phyloP scores from a whole-genome alignment of 2,329 filamentous ascomycete genomes.

The Sporothrix euskadiensis region DNA sequence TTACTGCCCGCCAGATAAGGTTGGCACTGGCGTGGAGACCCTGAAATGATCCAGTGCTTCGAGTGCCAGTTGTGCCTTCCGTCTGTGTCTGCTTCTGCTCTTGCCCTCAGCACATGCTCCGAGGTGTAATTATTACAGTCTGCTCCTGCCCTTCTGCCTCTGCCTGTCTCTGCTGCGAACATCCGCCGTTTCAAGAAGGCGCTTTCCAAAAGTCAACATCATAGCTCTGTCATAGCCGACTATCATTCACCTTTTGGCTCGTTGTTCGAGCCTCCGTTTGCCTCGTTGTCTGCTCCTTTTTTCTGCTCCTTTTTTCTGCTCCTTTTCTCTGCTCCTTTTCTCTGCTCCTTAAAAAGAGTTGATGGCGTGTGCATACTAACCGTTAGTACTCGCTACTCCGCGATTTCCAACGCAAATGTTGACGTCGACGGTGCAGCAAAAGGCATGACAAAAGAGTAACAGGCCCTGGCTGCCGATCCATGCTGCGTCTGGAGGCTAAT shows the following conservation, averaged over 20 bases:
- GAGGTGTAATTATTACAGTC: background rate
- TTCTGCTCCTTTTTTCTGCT: background rate
- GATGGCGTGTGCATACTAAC: background rate
- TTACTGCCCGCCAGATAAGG: constrained; percentile 6
- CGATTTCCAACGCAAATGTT: background rate
- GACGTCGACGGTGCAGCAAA: constrained; percentile 8
- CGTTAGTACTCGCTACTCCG: too few relatives aligned
- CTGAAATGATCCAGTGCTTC: background rate
- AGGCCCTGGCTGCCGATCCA: constrained; percentile 8
- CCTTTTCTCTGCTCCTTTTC: background rate
- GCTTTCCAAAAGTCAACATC: background rate
- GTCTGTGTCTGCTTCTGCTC: background rate
- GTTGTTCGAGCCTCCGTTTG: background rate
- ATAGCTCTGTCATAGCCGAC: background rate
- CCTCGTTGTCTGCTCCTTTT: background rate
- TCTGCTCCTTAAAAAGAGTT: background rate
- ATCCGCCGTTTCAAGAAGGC: background rate
- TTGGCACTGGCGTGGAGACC: constrained; percentile 14
- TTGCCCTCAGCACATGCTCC: background rate
- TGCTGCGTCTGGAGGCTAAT: background rate
- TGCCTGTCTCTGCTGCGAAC: background rate
- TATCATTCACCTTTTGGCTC: background rate
- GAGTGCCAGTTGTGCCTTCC: background rate
- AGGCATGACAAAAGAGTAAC: background rate
- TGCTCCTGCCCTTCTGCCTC: background rate